Evolutionary conservation across 768 basidiomycete genomes (phyloP).

Genomic region (Tricholoma saponaceum): DNA sequence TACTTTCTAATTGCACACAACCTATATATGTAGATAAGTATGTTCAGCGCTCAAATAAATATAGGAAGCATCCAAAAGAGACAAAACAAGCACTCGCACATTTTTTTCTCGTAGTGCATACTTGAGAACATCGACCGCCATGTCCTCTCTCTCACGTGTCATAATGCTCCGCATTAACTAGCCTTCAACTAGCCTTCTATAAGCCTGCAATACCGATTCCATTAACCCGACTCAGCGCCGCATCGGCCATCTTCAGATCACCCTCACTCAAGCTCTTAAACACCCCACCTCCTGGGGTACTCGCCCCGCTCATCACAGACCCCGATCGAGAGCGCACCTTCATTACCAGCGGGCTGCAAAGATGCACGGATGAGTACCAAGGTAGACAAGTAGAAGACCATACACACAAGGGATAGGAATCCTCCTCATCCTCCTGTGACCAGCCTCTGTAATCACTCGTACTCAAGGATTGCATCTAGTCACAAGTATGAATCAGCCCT

Average conservation of each 20-base stretch:
- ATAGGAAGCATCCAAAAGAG: neutral
- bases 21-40: too few species aligned
- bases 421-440: constrained; percentile 77
- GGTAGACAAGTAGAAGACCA: constrained; percentile 8
- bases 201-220: neutral
- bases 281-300: constrained; percentile 83
- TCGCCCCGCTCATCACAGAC: constrained; percentile 64
- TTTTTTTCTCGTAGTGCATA: neutral
- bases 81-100: too few species aligned
- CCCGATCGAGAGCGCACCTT: constrained; percentile 82
- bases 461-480: constrained; percentile 76
- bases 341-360: constrained; percentile 76
- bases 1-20: too few species aligned
- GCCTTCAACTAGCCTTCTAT: neutral
- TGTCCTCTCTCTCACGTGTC: neutral
- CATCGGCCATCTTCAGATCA: constrained; percentile 85
- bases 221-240: constrained; percentile 64
- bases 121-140: neutral
- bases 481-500: neutral
- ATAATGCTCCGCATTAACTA: neutral
- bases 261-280: constrained; percentile 82
- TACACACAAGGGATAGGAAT: constrained; percentile 83
- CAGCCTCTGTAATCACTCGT: constrained; percentile 85
- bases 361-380: constrained; percentile 5
- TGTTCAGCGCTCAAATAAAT: neutral